These are phyloP conservation scores for Ogataea pilisensis DNA, from an alignment of 805 yeast species.

Conservation along the genomic window DNA sequence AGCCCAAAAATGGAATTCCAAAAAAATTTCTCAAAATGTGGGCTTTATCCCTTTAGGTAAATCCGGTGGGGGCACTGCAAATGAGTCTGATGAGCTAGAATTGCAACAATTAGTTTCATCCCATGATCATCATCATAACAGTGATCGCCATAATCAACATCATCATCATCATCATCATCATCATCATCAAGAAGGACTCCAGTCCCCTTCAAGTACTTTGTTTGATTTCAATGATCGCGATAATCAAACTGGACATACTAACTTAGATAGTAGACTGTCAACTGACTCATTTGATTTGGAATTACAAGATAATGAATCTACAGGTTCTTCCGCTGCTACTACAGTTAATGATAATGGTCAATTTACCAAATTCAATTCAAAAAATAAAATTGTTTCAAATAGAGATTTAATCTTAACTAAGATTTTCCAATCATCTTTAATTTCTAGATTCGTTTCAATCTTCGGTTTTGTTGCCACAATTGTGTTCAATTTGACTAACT, in stretches of 20 bases:
- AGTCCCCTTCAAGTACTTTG: conserved; percentile 35
- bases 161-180: neutral
- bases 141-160: neutral
- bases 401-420: conserved; percentile 34
- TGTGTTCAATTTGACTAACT: conserved; percentile 50
- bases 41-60: neutral
- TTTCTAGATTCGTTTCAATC: conserved; percentile 12
- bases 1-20: conserved; percentile 44
- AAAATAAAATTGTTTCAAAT: conserved; percentile 4
- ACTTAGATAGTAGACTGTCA: conserved; percentile 1
- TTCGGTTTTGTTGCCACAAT: conserved; percentile 32
- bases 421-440: conserved; percentile 30
- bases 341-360: neutral
- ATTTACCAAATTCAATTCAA: neutral
- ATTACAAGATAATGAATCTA: conserved; percentile 5
- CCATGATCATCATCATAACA: no score
- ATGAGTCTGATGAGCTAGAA: neutral
- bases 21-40: no score
- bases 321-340: conserved; percentile 3
- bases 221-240: conserved; percentile 28
- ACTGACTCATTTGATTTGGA: conserved; percentile 26
- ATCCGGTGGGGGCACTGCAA: neutral
- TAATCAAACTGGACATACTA: conserved; percentile 2
- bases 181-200: conserved; percentile 6
- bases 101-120: neutral